A percentile compares a stretch with the other conserved stretches of the same genome.
Evolutionary conservation across 805 yeast genomes (phyloP).

Genomic region (Starmera amethionina): DNA sequence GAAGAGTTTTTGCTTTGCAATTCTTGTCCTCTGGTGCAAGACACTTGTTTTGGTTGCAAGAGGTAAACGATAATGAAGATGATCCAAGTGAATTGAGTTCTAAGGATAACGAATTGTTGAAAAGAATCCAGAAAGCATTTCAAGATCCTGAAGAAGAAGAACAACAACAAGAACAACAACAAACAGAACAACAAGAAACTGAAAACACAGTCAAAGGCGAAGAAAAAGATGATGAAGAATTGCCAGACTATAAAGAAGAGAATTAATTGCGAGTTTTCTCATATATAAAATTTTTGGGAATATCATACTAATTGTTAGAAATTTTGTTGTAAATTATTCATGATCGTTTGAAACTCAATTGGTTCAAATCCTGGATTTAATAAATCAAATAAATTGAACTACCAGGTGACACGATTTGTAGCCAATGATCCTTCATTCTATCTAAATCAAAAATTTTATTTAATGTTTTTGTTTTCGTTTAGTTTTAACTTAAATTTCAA

Average conservation of each 20-base stretch:
- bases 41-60: constrained; percentile 64
- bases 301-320: no score
- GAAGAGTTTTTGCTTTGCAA: constrained; percentile 64
- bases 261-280: no score
- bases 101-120: constrained; percentile 42
- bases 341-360: no score
- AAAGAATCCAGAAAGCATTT: constrained; percentile 38
- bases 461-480: no score
- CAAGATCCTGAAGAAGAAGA: constrained; percentile 29
- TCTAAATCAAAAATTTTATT: no score
- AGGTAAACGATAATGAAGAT: constrained; percentile 53
- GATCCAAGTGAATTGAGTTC: constrained; percentile 45
- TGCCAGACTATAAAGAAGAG: not conserved
- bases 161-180: constrained; percentile 21
- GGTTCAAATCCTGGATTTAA: no score
- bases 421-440: no score
- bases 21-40: constrained; percentile 56
- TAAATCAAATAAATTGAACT: no score
- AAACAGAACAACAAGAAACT: constrained; percentile 11
- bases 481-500: no score
- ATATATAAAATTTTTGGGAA: no score
- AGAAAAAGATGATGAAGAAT: not conserved
- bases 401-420: no score
- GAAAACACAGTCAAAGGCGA: not conserved
- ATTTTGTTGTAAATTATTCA: no score